Conservation (phyloP, 176 grass and related monocot species). For the Eragrostis curvula region DNA sequence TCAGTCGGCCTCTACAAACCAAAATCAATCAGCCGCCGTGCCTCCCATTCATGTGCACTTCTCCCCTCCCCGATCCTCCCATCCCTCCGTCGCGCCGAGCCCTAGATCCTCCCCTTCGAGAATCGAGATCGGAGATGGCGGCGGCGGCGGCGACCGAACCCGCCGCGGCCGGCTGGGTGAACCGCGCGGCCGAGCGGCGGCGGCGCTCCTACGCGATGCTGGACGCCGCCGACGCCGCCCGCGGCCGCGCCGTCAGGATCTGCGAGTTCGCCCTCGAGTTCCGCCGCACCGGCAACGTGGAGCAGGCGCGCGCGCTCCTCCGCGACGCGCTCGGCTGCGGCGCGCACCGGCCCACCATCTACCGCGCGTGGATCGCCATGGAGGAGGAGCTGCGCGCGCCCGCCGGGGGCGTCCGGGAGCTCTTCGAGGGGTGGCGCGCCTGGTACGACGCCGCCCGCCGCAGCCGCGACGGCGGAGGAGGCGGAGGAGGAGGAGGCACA, state of each 20-base stretch:
- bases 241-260: constrained; percentile 4
- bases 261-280: background rate
- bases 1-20: too few relatives aligned
- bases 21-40: too few relatives aligned
- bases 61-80: too few relatives aligned
- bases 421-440: background rate
- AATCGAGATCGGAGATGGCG: too few relatives aligned
- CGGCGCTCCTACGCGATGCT: background rate
- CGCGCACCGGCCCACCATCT: constrained; percentile 14
- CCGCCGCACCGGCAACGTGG: background rate
- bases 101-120: too few relatives aligned
- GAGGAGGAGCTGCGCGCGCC: background rate
- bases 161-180: background rate
- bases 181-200: background rate
- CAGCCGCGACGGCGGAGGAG: too few relatives aligned
- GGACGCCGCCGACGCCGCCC: background rate
- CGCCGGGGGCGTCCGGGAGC: background rate
- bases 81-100: too few relatives aligned
- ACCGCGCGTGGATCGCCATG: constrained; percentile 25
- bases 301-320: background rate
- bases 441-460: background rate
- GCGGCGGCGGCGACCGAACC: background rate
- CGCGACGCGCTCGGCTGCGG: background rate
- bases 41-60: too few relatives aligned
- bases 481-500: too few relatives aligned